These are phyloP conservation scores for Eremothecium gossypii DNA, from an alignment of 1,139 yeast species.

Conservation along the genomic window DNA sequence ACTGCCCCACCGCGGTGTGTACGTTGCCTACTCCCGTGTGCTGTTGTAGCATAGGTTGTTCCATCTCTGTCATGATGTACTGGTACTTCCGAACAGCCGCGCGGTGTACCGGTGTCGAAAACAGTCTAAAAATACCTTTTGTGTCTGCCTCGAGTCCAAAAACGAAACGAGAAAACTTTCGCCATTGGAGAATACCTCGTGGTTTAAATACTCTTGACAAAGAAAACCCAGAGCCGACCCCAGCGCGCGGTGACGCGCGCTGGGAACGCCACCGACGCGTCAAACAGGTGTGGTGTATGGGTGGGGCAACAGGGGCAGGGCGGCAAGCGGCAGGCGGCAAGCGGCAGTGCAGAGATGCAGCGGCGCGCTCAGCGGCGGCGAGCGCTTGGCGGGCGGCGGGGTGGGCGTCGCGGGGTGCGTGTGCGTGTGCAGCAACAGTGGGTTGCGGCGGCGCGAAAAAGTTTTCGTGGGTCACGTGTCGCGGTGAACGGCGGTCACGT, in stretches of 20 bases:
- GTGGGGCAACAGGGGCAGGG: background rate
- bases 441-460: background rate
- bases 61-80: slow-evolving; percentile 4
- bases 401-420: background rate
- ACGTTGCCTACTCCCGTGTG: slow-evolving; percentile 1
- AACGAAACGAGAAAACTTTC: slow-evolving; percentile 4
- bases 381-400: background rate
- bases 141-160: slow-evolving; percentile 2
- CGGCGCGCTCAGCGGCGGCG: too few relatives aligned
- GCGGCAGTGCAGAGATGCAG: too few relatives aligned
- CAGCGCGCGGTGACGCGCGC: slow-evolving; percentile 3
- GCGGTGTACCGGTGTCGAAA: slow-evolving; percentile 4
- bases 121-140: slow-evolving; percentile 4
- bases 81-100: slow-evolving; percentile 4
- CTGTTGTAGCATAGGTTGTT: slow-evolving; percentile 4
- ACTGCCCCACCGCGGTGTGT: slow-evolving; percentile 1
- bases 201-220: slow-evolving; percentile 5
- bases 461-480: background rate
- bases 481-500: background rate
- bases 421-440: background rate
- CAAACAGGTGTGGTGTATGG: slow-evolving; percentile 1
- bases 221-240: slow-evolving; percentile 4
- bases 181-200: slow-evolving; percentile 4
- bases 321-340: slow-evolving; percentile 7
- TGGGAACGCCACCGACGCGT: slow-evolving; percentile 5